A percentile compares a stretch with the other conserved stretches of the same genome.
These are phyloP conservation scores for Colletotrichum sojae DNA, from an alignment of 2,329 filamentous ascomycete species.

Conservation along the genomic window DNA sequence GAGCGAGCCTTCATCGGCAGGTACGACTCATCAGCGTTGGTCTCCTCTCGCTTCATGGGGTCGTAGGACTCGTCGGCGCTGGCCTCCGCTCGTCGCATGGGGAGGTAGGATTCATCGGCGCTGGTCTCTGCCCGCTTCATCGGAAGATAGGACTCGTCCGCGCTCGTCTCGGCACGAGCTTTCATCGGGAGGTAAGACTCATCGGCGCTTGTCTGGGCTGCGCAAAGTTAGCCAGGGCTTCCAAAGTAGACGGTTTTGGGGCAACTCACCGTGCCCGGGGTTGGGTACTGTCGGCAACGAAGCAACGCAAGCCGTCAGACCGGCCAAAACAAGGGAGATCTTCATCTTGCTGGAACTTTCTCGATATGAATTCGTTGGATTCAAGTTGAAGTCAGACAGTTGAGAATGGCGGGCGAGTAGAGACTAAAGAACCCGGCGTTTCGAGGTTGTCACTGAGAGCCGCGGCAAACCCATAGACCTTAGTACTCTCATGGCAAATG, in stretches of 20 bases:
- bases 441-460: background rate
- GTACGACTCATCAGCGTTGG: constrained; percentile 32
- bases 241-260: background rate
- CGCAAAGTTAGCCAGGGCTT: background rate
- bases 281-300: constrained; percentile 19
- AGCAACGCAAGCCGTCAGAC: constrained; percentile 15
- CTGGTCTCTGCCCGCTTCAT: constrained; percentile 31
- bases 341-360: constrained; percentile 14
- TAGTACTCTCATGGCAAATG: background rate
- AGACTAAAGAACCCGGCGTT: background rate
- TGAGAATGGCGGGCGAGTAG: background rate
- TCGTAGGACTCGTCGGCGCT: constrained; percentile 29
- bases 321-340: constrained; percentile 15
- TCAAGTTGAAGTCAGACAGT: background rate
- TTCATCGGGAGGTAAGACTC: constrained; percentile 37
- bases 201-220: constrained; percentile 24
- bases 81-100: constrained; percentile 26
- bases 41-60: constrained; percentile 21
- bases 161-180: constrained; percentile 22
- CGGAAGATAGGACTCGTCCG: constrained; percentile 32
- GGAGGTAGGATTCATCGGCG: constrained; percentile 32
- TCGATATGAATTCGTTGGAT: background rate
- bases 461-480: background rate
- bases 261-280: constrained; percentile 16
- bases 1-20: constrained; percentile 15